Evolutionary conservation across 225 moss, liverwort and hornwort species (phyloP).

Genomic region (Bryoerythrophyllum caledonicum): DNA sequence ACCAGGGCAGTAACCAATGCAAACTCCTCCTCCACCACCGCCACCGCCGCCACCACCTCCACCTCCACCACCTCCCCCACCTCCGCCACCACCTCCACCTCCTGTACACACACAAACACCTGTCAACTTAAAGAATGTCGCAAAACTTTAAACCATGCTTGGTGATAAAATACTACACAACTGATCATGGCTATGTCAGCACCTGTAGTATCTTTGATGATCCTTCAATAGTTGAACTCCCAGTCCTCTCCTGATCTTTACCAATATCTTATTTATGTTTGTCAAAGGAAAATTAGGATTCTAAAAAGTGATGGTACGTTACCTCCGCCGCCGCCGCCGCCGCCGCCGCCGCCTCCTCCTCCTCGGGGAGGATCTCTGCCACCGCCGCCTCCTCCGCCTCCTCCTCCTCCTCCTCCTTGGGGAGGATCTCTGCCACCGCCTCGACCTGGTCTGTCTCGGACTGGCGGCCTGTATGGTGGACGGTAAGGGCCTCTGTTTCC

Average conservation of each 20-base stretch:
- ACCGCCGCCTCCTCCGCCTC: slow-evolving; percentile 1
- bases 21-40: slow-evolving; percentile 15
- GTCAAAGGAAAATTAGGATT: neutral
- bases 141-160: neutral
- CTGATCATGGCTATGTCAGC: no score
- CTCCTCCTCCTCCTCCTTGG: slow-evolving; percentile 23
- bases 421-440: neutral
- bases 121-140: neutral
- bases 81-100: neutral
- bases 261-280: no score
- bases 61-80: neutral
- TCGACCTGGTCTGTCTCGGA: neutral
- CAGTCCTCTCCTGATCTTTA: no score
- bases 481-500: neutral
- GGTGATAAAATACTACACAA: no score
- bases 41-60: neutral
- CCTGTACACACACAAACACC: neutral
- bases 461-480: slow-evolving; percentile 5
- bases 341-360: slow-evolving; percentile 25
- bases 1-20: slow-evolving; percentile 29
- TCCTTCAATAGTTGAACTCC: no score
- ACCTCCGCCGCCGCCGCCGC: slow-evolving; percentile 16
- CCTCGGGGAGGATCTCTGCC: slow-evolving; percentile 13
- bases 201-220: no score
- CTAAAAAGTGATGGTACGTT: neutral